Conservation (phyloP, 2,329 filamentous ascomycete species). For the Aureobasidium lini region DNA sequence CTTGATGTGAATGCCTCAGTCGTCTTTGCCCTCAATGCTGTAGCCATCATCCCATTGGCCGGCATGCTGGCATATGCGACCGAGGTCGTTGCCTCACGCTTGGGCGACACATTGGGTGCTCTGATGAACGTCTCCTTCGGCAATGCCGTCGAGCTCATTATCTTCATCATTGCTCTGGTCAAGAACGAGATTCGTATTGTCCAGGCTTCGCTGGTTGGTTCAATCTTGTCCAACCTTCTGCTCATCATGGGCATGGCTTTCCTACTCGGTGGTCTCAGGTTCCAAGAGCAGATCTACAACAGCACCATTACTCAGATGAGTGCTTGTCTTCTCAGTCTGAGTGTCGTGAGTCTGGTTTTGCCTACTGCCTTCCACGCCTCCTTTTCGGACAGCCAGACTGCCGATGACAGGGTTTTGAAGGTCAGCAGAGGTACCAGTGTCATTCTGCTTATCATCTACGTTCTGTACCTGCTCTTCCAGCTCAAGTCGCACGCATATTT, state of each 20-base stretch:
- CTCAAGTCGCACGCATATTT: slow-evolving; percentile 87
- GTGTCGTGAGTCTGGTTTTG: slow-evolving; percentile 79
- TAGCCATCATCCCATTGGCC: slow-evolving; percentile 45
- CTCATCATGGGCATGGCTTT: slow-evolving; percentile 91
- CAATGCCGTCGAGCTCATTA: slow-evolving; percentile 46
- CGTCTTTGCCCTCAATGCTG: slow-evolving; percentile 45
- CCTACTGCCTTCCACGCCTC: slow-evolving; percentile 88
- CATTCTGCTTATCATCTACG: slow-evolving; percentile 73
- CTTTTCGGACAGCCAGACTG: slow-evolving; percentile 48
- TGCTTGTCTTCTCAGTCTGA: slow-evolving; percentile 81
- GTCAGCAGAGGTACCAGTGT: slow-evolving; percentile 88
- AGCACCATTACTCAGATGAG: slow-evolving; percentile 95
- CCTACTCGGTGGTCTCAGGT: slow-evolving; percentile 75
- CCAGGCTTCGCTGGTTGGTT: slow-evolving; percentile 81
- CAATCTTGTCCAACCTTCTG: slow-evolving; percentile 80
- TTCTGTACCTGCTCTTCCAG: slow-evolving; percentile 80
- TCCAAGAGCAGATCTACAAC: slow-evolving; percentile 91
- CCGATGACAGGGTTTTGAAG: slow-evolving; percentile 66
- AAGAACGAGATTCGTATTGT: slow-evolving; percentile 86
- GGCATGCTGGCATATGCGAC: slow-evolving; percentile 43
- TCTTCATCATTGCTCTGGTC: slow-evolving; percentile 64
- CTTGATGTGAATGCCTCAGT: slow-evolving; percentile 34
- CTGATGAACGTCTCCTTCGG: slow-evolving; percentile 47
- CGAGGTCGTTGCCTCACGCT: slow-evolving; percentile 40
- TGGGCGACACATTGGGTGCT: slow-evolving; percentile 43